These are phyloP conservation scores for Erodium moschatum DNA, from an alignment of 441 rosid genomes.

Conservation along the genomic window DNA sequence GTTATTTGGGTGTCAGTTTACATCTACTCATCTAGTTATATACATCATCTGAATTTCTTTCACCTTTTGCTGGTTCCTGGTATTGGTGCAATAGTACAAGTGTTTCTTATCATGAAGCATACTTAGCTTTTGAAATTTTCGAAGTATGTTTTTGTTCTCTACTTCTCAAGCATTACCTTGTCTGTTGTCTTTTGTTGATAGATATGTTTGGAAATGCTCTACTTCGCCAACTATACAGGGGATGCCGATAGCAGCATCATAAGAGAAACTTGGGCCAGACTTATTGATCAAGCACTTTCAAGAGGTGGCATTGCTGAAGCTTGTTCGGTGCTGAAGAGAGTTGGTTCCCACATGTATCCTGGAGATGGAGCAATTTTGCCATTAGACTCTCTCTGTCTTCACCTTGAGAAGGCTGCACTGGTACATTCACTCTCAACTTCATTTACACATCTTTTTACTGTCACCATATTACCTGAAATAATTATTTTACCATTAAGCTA, in stretches of 20 bases:
- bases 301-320: conserved; percentile 90
- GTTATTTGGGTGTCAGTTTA: background rate
- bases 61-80: background rate
- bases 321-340: conserved; percentile 76
- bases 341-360: conserved; percentile 73
- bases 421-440: conserved; percentile 30
- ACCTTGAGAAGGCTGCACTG: conserved; percentile 89
- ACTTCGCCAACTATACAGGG: conserved; percentile 86
- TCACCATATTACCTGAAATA: conserved; percentile 1
- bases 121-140: background rate
- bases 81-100: background rate
- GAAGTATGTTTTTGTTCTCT: background rate
- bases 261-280: conserved; percentile 91
- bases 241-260: conserved; percentile 85
- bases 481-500: background rate
- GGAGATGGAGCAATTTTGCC: conserved; percentile 92
- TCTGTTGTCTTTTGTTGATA: conserved; percentile 31
- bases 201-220: conserved; percentile 86
- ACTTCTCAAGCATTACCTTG: conserved; percentile 11
- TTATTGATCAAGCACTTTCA: conserved; percentile 81
- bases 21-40: background rate
- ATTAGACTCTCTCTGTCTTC: conserved; percentile 74
- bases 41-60: background rate
- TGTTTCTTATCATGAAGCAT: background rate
- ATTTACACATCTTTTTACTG: background rate